A percentile compares a stretch with the other conserved stretches of the same genome.
Conservation (phyloP, 139 green algal species). For the Astrephomene gubernaculifera region DNA sequence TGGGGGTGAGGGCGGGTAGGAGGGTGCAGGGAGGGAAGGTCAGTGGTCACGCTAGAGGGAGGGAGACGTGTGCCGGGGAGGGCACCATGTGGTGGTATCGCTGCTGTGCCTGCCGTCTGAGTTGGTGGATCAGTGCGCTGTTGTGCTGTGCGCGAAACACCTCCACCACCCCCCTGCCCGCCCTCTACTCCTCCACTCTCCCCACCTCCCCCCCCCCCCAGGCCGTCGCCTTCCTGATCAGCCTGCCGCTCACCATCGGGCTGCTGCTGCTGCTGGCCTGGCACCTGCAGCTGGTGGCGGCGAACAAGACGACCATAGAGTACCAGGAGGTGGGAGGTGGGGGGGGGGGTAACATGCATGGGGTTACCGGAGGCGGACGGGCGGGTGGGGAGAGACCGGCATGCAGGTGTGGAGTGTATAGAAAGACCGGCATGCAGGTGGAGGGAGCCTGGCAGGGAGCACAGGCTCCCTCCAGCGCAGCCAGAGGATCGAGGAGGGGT, state of each 20-base stretch:
- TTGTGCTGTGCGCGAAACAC: too few species aligned
- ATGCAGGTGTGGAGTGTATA: too few species aligned
- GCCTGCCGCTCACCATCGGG: constrained; percentile 66
- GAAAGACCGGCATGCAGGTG: not conserved
- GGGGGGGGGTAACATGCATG: too few species aligned
- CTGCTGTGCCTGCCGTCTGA: not conserved
- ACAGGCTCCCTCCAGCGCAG: not conserved
- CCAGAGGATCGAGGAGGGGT: not conserved
- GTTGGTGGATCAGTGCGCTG: too few species aligned
- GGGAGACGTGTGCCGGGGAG: not conserved
- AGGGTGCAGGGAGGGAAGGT: not conserved
- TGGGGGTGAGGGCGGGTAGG: not conserved
- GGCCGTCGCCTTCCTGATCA: constrained; percentile 62
- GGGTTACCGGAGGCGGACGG: not conserved
- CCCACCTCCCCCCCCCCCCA: constrained; percentile 25
- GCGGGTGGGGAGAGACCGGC: not conserved
- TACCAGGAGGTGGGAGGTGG: constrained; percentile 68
- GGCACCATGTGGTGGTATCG: not conserved
- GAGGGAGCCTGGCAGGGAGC: not conserved
- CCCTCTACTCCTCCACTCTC: not conserved
- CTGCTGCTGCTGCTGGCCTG: constrained; percentile 82
- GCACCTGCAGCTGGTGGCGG: constrained; percentile 77
- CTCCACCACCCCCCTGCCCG: too few species aligned
- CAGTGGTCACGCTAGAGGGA: not conserved
- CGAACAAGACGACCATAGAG: constrained; percentile 93